Percentiles rank a stretch among this genome's conserved stretches.
Evolutionary conservation across 768 basidiomycete species (phyloP).

Genomic region (Daedalea quercina): DNA sequence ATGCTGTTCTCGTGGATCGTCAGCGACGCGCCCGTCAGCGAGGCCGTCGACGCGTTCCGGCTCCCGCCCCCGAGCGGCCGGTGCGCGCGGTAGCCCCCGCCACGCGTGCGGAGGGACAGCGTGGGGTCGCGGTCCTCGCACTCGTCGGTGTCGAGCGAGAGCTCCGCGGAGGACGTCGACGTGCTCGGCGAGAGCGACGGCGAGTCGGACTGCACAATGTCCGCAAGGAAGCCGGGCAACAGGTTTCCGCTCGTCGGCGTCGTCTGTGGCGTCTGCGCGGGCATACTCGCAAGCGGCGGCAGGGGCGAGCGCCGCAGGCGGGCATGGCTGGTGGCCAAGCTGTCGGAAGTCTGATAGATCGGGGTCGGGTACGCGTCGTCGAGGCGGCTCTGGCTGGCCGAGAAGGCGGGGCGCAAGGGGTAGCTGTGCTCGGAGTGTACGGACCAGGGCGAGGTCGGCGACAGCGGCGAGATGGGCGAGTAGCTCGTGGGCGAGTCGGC

Average conservation of each 20-base stretch:
- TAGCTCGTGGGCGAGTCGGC: slow-evolving; percentile 6
- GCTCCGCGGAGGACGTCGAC: slow-evolving; percentile 58
- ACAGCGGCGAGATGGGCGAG: not conserved
- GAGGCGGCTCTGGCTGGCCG: not conserved
- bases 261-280: slow-evolving; percentile 19
- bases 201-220: slow-evolving; percentile 65
- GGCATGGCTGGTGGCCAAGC: slow-evolving; percentile 29
- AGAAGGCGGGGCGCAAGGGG: slow-evolving; percentile 1
- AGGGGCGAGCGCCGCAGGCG: slow-evolving; percentile 23
- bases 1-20: slow-evolving; percentile 45
- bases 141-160: slow-evolving; percentile 49
- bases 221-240: slow-evolving; percentile 73
- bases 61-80: not conserved
- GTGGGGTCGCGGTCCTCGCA: slow-evolving; percentile 15
- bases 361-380: slow-evolving; percentile 27
- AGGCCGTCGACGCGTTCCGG: slow-evolving; percentile 13
- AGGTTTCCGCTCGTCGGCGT: slow-evolving; percentile 29
- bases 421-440: not conserved
- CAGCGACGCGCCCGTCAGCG: slow-evolving; percentile 21
- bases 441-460: not conserved
- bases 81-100: slow-evolving; percentile 7
- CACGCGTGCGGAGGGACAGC: not conserved
- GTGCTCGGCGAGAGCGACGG: slow-evolving; percentile 45
- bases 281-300: slow-evolving; percentile 29
- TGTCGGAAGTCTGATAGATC: slow-evolving; percentile 68